phyloP scores from a whole-genome alignment of 495 filamentous ascomycete species.

The Glonium stellatum region DNA sequence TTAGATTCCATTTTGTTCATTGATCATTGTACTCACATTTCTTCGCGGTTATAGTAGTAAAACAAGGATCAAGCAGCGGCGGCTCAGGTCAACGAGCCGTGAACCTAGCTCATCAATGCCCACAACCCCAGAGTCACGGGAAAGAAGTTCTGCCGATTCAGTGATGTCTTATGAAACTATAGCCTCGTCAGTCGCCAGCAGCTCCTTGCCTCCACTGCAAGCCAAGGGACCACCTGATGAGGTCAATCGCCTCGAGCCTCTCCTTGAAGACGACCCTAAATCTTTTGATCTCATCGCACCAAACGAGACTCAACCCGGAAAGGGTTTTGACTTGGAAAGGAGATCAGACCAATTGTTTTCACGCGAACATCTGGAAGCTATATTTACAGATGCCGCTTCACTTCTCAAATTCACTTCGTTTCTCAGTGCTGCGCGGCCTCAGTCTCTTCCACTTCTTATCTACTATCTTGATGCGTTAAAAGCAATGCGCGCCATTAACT shows the following conservation, averaged over 20 bases:
- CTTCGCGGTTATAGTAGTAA: slow-evolving; percentile 17
- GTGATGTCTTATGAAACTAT: slow-evolving; percentile 35
- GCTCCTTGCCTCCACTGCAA: slow-evolving; percentile 36
- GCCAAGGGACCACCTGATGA: slow-evolving; percentile 40
- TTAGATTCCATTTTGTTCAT: neutral
- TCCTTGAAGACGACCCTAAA: slow-evolving; percentile 45
- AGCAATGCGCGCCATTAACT: slow-evolving; percentile 61
- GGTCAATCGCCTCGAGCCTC: slow-evolving; percentile 43
- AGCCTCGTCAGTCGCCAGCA: slow-evolving; percentile 30
- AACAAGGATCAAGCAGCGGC: slow-evolving; percentile 7
- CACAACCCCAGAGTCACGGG: slow-evolving; percentile 23
- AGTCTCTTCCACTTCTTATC: slow-evolving; percentile 59
- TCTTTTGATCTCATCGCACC: slow-evolving; percentile 49
- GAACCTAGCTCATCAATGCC: neutral
- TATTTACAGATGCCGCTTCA: slow-evolving; percentile 58
- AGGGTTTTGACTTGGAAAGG: slow-evolving; percentile 49
- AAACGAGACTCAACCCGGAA: slow-evolving; percentile 17
- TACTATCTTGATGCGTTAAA: slow-evolving; percentile 62
- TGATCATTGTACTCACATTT: neutral
- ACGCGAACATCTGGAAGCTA: slow-evolving; percentile 51
- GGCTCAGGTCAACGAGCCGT: slow-evolving; percentile 19
- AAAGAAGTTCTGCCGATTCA: slow-evolving; percentile 35
- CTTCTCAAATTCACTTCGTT: slow-evolving; percentile 59
- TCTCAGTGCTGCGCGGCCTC: slow-evolving; percentile 62
- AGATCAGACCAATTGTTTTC: slow-evolving; percentile 60